Evolutionary conservation across 192 early-diverging fungal genomes (phyloP).

Genomic region (Mortierella claussenii): DNA sequence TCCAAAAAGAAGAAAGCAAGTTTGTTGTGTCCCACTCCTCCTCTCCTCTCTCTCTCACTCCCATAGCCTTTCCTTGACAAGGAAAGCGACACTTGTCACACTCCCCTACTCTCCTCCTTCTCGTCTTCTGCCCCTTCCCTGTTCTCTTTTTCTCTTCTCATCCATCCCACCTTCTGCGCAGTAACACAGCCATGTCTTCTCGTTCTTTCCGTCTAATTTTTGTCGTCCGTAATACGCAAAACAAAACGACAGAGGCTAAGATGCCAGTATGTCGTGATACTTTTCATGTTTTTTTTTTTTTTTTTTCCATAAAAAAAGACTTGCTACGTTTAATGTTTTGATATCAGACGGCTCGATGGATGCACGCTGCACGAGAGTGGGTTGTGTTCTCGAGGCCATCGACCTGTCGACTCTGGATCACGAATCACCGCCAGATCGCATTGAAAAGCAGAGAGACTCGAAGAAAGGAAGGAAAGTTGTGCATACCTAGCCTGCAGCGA

Average conservation of each 20-base stretch:
- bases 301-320: not conserved
- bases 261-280: too few species aligned
- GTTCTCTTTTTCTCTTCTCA: not conserved
- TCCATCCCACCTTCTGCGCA: too few species aligned
- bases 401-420: not conserved
- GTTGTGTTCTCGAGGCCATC: too few species aligned
- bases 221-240: not conserved
- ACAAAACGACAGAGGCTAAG: not conserved
- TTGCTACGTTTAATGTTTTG: not conserved
- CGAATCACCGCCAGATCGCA: not conserved
- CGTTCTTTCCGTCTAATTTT: too few species aligned
- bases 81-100: not conserved
- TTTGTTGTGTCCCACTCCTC: not conserved
- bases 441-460: not conserved
- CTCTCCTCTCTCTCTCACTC: not conserved
- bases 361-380: too few species aligned
- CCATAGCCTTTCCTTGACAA: not conserved
- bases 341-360: too few species aligned
- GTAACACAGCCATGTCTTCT: too few species aligned
- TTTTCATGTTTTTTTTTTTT: too few species aligned
- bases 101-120: not conserved
- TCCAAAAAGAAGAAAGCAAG: not conserved
- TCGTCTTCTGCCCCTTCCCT: not conserved
- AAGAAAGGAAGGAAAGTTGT: not conserved
- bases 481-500: too few species aligned